Conservation (phyloP, 352 stramenopile genomes). For the Pythium phragmitis region DNA sequence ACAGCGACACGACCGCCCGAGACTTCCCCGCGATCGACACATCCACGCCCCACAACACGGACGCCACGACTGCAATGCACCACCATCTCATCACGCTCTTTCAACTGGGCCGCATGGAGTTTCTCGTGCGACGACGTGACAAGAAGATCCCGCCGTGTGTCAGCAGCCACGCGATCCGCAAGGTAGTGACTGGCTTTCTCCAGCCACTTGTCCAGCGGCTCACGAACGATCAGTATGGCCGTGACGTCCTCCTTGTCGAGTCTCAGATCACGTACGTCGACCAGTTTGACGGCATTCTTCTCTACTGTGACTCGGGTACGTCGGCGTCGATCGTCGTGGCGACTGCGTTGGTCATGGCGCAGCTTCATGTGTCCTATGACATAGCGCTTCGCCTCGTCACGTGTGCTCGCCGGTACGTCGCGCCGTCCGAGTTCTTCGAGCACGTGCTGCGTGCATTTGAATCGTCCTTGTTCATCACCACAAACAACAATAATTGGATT, state of each 20-base stretch:
- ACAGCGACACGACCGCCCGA: not conserved
- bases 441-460: constrained; percentile 22
- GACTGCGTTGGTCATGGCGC: constrained; percentile 37
- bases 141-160: not conserved
- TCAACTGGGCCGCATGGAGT: constrained; percentile 22
- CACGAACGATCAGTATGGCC: not conserved
- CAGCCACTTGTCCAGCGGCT: constrained; percentile 4
- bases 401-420: constrained; percentile 15
- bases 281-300: constrained; percentile 24
- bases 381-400: constrained; percentile 22
- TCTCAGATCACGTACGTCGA: not conserved
- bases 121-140: constrained; percentile 18
- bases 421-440: constrained; percentile 18
- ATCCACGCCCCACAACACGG: not conserved
- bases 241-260: too few relatives aligned
- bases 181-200: not conserved
- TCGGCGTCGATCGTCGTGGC: constrained; percentile 32
- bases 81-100: constrained; percentile 12
- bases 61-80: not conserved
- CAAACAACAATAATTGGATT: constrained; percentile 10
- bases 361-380: constrained; percentile 31
- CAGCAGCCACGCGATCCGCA: not conserved
- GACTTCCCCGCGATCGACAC: not conserved
- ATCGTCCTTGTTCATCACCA: not conserved
- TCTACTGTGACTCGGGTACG: constrained; percentile 37